A percentile compares a stretch with the other conserved stretches of the same genome.
Evolutionary conservation across 768 basidiomycete species (phyloP).

Genomic region (Leccinum sublutescens): DNA sequence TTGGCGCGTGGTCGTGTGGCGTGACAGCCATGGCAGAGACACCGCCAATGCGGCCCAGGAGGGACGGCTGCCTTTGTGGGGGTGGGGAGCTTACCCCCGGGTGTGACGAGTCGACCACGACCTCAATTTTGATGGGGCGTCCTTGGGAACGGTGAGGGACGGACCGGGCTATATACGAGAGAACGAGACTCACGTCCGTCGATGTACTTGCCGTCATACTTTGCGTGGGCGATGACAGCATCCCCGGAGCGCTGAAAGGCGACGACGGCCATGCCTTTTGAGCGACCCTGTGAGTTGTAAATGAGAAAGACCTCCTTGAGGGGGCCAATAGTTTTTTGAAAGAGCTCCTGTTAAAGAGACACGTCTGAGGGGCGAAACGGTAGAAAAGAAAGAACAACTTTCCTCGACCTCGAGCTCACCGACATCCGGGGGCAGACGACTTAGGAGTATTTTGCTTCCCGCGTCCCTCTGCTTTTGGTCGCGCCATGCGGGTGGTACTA

Average conservation of each 20-base stretch:
- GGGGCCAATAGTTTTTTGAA: conserved; percentile 74
- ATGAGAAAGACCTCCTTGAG: conserved; percentile 68
- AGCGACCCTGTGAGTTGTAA: conserved; percentile 71
- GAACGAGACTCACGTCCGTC: conserved; percentile 48
- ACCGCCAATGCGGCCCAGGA: conserved; percentile 38
- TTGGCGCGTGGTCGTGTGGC: conserved; percentile 18
- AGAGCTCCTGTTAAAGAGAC: conserved; percentile 54
- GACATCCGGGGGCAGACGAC: conserved; percentile 66
- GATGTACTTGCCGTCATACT: conserved; percentile 76
- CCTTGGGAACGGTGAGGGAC: conserved; percentile 37
- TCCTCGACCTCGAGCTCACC: conserved; percentile 68
- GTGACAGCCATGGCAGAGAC: conserved; percentile 4
- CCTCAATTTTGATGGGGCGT: conserved; percentile 63
- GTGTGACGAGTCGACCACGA: conserved; percentile 49
- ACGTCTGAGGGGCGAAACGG: conserved; percentile 6
- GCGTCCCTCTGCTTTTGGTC: conserved; percentile 36
- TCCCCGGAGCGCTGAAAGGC: conserved; percentile 62
- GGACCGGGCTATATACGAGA: not conserved
- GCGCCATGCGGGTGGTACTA: conserved; percentile 63
- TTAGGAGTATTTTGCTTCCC: conserved; percentile 69
- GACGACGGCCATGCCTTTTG: conserved; percentile 81
- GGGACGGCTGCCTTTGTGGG: conserved; percentile 34
- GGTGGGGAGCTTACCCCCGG: conserved; percentile 21
- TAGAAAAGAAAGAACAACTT: conserved; percentile 15
- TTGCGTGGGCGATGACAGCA: conserved; percentile 58